phyloP scores from a whole-genome alignment of 2,329 filamentous ascomycete species.

The Phoma sp. region DNA sequence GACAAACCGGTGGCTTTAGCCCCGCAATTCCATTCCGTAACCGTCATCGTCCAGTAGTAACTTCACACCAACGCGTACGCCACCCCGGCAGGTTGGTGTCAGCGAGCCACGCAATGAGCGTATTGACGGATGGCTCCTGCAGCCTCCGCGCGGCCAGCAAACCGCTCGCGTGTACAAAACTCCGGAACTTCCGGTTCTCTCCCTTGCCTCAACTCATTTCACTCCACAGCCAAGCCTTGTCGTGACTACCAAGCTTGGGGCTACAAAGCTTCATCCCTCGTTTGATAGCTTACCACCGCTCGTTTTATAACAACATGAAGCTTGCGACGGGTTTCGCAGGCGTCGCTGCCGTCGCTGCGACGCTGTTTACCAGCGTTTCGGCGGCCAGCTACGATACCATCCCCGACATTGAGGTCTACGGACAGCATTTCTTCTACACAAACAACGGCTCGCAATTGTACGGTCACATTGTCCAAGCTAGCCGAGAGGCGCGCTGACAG shows the following conservation, averaged over 20 bases:
- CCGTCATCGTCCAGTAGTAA: conserved; percentile 14
- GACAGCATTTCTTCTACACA: conserved; percentile 88
- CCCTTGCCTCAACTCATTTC: conserved; percentile 8
- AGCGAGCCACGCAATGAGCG: conserved; percentile 19
- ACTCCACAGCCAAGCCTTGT: conserved; percentile 12
- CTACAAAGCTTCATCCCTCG: conserved; percentile 18
- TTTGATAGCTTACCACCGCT: conserved; percentile 9
- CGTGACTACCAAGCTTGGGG: conserved; percentile 11
- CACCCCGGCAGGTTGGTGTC: conserved; percentile 16
- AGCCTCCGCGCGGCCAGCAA: conserved; percentile 17
- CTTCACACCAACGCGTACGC: conserved; percentile 9
- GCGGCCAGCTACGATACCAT: conserved; percentile 43
- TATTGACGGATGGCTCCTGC: conserved; percentile 14
- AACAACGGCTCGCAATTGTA: conserved; percentile 76
- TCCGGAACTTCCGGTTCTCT: conserved; percentile 11
- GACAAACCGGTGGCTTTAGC: conserved; percentile 2
- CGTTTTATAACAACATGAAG: conserved; percentile 17
- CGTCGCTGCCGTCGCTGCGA: conserved; percentile 17
- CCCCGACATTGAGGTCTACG: conserved; percentile 54
- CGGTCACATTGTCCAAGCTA: conserved; percentile 1
- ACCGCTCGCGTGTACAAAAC: conserved; percentile 10
- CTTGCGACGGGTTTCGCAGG: conserved; percentile 1
- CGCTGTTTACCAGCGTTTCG: conserved; percentile 21
- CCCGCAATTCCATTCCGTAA: conserved; percentile 8
- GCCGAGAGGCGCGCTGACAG: background rate